Evolutionary conservation across 2,329 filamentous ascomycete genomes (phyloP).

Genomic region (Botryotinia globosa): DNA sequence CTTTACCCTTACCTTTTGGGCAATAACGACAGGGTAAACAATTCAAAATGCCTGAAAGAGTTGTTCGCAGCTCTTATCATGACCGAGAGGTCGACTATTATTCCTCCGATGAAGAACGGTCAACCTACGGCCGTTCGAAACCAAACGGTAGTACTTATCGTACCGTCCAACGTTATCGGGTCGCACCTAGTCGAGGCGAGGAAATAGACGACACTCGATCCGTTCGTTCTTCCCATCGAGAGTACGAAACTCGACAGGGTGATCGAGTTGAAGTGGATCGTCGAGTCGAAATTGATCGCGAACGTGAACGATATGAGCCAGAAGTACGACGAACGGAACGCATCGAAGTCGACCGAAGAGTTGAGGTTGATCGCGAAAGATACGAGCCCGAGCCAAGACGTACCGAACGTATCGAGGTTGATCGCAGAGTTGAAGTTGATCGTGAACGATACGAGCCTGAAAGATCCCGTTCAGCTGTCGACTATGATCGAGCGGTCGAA

Average conservation of each 20-base stretch:
- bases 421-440: constrained; percentile 34
- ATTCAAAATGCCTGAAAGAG: constrained; percentile 32
- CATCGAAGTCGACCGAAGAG: constrained; percentile 17
- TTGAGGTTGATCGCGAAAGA: constrained; percentile 14
- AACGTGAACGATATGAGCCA: constrained; percentile 7
- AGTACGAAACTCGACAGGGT: constrained; percentile 28
- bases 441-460: constrained; percentile 28
- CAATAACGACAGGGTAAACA: background rate
- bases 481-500: constrained; percentile 27
- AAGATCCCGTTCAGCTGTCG: constrained; percentile 34
- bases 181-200: constrained; percentile 34
- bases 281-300: constrained; percentile 30
- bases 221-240: constrained; percentile 30
- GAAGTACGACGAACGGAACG: constrained; percentile 5
- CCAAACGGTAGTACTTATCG: constrained; percentile 30
- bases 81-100: constrained; percentile 35
- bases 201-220: constrained; percentile 34
- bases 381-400: background rate
- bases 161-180: constrained; percentile 38
- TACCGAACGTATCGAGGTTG: constrained; percentile 35
- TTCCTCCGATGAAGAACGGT: constrained; percentile 37
- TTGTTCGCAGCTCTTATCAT: constrained; percentile 28
- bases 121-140: constrained; percentile 28
- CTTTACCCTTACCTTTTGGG: background rate
- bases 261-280: constrained; percentile 38